Conservation (phyloP, 2,329 filamentous ascomycete genomes). For the Botryotinia globosa region DNA sequence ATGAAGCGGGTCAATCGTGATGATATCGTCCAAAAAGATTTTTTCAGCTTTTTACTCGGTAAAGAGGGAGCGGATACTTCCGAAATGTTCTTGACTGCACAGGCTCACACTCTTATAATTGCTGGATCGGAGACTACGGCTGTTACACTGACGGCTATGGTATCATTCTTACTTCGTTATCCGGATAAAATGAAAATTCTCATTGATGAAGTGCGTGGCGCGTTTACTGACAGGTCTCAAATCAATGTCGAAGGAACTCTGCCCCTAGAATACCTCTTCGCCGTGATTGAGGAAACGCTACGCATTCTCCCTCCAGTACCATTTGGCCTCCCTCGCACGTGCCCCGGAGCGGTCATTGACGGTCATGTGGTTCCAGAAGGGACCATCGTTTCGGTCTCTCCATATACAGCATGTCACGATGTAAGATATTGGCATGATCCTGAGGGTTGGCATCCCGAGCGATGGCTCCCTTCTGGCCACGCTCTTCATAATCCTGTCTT, state of each 20-base stretch:
- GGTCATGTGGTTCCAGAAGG: neutral
- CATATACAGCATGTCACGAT: conserved; percentile 4
- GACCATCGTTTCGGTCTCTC: conserved; percentile 7
- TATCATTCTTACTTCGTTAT: conserved; percentile 17
- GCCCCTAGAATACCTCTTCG: conserved; percentile 35
- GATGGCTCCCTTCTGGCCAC: neutral
- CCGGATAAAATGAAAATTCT: conserved; percentile 19
- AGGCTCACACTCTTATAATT: conserved; percentile 15
- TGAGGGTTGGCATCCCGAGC: conserved; percentile 11
- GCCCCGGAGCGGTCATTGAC: conserved; percentile 7
- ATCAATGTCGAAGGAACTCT: conserved; percentile 5
- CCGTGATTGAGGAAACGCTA: conserved; percentile 39
- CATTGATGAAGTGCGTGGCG: conserved; percentile 12
- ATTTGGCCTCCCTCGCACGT: conserved; percentile 5
- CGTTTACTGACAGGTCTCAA: conserved; percentile 7
- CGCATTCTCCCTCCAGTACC: conserved; percentile 17
- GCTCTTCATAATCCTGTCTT: neutral
- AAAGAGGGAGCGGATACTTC: conserved; percentile 5
- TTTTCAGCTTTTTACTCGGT: conserved; percentile 7
- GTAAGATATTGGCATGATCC: conserved; percentile 5
- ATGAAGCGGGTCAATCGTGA: neutral
- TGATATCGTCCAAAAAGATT: neutral
- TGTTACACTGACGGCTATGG: conserved; percentile 13
- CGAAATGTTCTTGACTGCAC: conserved; percentile 8
- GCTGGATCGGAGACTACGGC: conserved; percentile 24